Conservation (phyloP, 2,329 filamentous ascomycete species). For the Trichoderma afroharzianum region DNA sequence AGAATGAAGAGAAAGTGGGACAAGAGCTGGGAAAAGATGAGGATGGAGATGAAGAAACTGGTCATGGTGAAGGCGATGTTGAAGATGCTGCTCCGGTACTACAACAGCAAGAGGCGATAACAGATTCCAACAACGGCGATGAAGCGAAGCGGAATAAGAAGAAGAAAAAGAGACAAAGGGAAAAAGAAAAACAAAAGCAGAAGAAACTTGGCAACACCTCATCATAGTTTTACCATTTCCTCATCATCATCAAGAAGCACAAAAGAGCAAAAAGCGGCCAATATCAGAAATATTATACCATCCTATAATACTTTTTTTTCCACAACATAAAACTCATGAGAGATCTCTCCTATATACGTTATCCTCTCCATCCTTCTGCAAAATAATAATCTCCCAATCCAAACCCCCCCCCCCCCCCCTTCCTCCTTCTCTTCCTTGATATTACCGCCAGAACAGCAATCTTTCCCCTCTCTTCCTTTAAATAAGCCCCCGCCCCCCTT, state of each 20-base stretch:
- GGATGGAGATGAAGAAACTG: constrained; percentile 25
- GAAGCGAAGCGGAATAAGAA: not conserved
- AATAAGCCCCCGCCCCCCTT: not conserved
- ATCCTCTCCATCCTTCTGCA: not conserved
- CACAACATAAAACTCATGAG: not conserved
- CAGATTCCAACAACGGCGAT: not conserved
- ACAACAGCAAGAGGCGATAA: not conserved
- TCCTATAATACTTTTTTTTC: not conserved
- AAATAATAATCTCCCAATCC: not conserved
- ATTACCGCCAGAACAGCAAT: not conserved
- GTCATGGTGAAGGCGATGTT: constrained; percentile 23
- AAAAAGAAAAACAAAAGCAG: constrained; percentile 21
- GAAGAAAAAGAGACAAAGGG: not conserved
- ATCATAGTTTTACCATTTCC: not conserved
- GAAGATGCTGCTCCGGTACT: constrained; percentile 10
- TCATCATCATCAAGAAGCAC: not conserved
- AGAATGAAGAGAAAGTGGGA: not conserved
- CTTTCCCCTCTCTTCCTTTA: not conserved
- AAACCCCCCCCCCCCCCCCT: not conserved
- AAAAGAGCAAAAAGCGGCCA: not conserved
- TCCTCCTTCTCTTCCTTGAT: not conserved
- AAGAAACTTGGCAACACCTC: constrained; percentile 13
- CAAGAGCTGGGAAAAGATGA: not conserved
- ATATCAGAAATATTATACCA: not conserved
- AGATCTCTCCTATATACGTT: not conserved